A percentile compares a stretch with the other conserved stretches of the same genome.
phyloP scores from a whole-genome alignment of 148 eudicot genomes.

The Arctostaphylos glauca region DNA sequence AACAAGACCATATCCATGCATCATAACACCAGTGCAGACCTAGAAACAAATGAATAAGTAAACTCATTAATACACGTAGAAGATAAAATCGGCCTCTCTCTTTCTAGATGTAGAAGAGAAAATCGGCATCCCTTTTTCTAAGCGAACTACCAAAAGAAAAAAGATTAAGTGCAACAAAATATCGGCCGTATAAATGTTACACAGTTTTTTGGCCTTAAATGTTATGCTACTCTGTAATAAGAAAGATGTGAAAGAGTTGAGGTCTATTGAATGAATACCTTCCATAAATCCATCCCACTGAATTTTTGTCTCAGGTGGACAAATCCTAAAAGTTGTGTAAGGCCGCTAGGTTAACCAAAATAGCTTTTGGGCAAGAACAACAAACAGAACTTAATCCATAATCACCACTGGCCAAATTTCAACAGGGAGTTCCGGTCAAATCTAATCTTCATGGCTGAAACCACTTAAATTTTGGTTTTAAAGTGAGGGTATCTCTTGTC shows the following conservation, averaged over 20 bases:
- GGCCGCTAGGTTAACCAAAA: background rate
- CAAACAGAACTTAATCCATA: background rate
- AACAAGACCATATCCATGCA: constrained; percentile 91
- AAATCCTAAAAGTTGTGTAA: background rate
- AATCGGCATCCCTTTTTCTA: background rate
- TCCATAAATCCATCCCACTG: background rate
- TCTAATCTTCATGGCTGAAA: background rate
- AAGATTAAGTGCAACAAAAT: background rate
- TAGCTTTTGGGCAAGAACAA: background rate
- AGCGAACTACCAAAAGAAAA: background rate
- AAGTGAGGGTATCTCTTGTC: background rate
- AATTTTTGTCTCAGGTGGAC: background rate
- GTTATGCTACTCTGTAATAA: background rate
- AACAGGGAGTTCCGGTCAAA: background rate
- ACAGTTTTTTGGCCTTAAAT: background rate
- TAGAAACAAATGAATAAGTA: constrained; percentile 27
- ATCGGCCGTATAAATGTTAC: background rate
- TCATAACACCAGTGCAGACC: constrained; percentile 99
- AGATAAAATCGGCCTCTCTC: background rate
- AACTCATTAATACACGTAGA: background rate
- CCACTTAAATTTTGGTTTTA: background rate
- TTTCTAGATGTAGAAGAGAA: background rate
- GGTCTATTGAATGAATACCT: background rate
- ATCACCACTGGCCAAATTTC: background rate
- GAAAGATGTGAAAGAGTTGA: background rate